Percentiles rank a stretch among this genome's conserved stretches.
These are phyloP conservation scores for Blastobotrys americana DNA, from an alignment of 805 yeast genomes.

Conservation along the genomic window DNA sequence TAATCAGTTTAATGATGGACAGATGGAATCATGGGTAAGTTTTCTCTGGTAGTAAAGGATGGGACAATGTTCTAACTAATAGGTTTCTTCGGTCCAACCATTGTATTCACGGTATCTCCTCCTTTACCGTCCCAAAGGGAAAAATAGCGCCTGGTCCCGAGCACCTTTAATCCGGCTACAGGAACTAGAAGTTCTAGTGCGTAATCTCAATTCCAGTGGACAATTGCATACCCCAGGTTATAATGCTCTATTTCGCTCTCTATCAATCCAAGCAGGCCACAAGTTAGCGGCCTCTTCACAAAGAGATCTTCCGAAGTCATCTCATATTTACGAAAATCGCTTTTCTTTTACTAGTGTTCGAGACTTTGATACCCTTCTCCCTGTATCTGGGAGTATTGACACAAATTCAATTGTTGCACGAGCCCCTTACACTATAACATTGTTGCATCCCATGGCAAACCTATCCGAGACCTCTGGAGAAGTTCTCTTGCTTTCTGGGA, in stretches of 20 bases:
- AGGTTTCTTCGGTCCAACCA: not conserved
- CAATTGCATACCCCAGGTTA: not conserved
- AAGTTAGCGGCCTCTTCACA: not conserved
- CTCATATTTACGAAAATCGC: not conserved
- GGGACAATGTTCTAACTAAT: no score
- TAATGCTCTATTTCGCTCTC: not conserved
- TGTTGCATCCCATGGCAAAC: slow-evolving; percentile 11
- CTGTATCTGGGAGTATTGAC: slow-evolving; percentile 16
- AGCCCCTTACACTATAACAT: slow-evolving; percentile 13
- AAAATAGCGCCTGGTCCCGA: not conserved
- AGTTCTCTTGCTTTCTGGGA: slow-evolving; percentile 10
- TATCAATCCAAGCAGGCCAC: slow-evolving; percentile 1
- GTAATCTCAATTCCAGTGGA: not conserved
- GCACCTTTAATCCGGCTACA: not conserved
- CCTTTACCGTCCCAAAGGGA: not conserved
- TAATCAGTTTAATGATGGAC: not conserved
- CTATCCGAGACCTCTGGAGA: slow-evolving; percentile 11
- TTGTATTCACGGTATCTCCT: not conserved
- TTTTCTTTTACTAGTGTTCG: slow-evolving; percentile 15
- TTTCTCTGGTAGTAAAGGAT: no score
- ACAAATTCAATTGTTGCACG: slow-evolving; percentile 10
- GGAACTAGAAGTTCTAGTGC: not conserved
- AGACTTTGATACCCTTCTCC: slow-evolving; percentile 15
- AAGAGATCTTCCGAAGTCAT: not conserved
- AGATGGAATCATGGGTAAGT: not conserved